Percentiles rank a stretch among this genome's conserved stretches.
These are phyloP conservation scores for Pleurotus sapidus DNA, from an alignment of 768 basidiomycete species.

Conservation along the genomic window DNA sequence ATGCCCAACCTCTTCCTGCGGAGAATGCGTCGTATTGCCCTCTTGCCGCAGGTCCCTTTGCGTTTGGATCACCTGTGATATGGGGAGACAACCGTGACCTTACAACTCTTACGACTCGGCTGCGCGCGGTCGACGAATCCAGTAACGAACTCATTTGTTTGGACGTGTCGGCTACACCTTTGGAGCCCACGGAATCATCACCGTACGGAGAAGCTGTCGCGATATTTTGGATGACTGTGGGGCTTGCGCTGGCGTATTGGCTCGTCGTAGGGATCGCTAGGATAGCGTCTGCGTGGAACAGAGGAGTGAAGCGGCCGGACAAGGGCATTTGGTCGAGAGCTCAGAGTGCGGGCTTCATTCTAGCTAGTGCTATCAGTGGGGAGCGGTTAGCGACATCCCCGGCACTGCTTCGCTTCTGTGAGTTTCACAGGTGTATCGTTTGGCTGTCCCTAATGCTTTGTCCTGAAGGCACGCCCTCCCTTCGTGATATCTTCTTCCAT, in stretches of 20 bases:
- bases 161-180: conserved; percentile 74
- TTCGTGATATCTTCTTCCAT: conserved; percentile 90
- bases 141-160: conserved; percentile 82
- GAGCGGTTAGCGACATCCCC: conserved; percentile 83
- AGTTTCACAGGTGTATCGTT: conserved; percentile 24
- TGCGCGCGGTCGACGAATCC: conserved; percentile 88
- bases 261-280: conserved; percentile 76
- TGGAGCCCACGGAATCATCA: conserved; percentile 51
- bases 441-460: neutral
- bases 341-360: conserved; percentile 83
- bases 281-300: conserved; percentile 80
- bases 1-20: conserved; percentile 54
- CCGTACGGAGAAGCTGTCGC: conserved; percentile 66
- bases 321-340: conserved; percentile 66
- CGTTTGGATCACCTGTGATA: conserved; percentile 72
- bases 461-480: conserved; percentile 77
- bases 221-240: conserved; percentile 74
- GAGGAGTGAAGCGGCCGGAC: conserved; percentile 60
- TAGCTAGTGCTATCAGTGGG: conserved; percentile 92
- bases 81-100: conserved; percentile 66
- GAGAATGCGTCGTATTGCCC: conserved; percentile 65
- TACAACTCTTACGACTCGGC: conserved; percentile 78
- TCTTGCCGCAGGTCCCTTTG: conserved; percentile 74
- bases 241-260: conserved; percentile 79
- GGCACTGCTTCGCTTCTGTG: conserved; percentile 86